Percentiles rank a stretch among this genome's conserved stretches.
Conservation (phyloP, 2,329 filamentous ascomycete species). For the Fusarium armeniacum region DNA sequence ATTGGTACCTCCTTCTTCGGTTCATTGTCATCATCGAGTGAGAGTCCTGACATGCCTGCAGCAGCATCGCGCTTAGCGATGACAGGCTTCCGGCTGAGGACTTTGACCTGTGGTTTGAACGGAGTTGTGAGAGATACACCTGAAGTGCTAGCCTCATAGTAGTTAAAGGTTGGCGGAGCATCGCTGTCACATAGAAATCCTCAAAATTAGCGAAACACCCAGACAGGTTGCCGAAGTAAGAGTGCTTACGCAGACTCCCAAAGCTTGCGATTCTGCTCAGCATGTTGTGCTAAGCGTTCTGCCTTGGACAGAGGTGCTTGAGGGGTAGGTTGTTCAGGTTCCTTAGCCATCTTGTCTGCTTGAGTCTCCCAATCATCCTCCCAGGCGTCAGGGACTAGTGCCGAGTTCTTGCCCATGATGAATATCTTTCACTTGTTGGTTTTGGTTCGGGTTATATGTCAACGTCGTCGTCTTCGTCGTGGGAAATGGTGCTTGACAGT, state of each 20-base stretch:
- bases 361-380: constrained; percentile 89
- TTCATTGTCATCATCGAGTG: constrained; percentile 68
- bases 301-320: constrained; percentile 73
- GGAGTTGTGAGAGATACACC: constrained; percentile 69
- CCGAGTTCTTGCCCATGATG: constrained; percentile 62
- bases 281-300: constrained; percentile 83
- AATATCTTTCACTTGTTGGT: constrained; percentile 2
- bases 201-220: constrained; percentile 20
- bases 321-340: constrained; percentile 53
- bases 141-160: constrained; percentile 73
- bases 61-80: constrained; percentile 71
- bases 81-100: constrained; percentile 85
- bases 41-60: constrained; percentile 62
- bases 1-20: constrained; percentile 73
- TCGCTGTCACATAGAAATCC: constrained; percentile 66
- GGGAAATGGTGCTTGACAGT: constrained; percentile 31
- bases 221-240: constrained; percentile 4
- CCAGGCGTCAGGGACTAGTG: constrained; percentile 81
- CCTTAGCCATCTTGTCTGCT: constrained; percentile 70
- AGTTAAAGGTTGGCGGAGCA: constrained; percentile 80
- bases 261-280: constrained; percentile 84
- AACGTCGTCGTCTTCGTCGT: constrained; percentile 40
- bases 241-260: constrained; percentile 86
- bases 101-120: constrained; percentile 86
- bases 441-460: constrained; percentile 9